A percentile compares a stretch with the other conserved stretches of the same genome.
phyloP scores from a whole-genome alignment of 2,329 filamentous ascomycete genomes.

The Chaetomium strumarium region DNA sequence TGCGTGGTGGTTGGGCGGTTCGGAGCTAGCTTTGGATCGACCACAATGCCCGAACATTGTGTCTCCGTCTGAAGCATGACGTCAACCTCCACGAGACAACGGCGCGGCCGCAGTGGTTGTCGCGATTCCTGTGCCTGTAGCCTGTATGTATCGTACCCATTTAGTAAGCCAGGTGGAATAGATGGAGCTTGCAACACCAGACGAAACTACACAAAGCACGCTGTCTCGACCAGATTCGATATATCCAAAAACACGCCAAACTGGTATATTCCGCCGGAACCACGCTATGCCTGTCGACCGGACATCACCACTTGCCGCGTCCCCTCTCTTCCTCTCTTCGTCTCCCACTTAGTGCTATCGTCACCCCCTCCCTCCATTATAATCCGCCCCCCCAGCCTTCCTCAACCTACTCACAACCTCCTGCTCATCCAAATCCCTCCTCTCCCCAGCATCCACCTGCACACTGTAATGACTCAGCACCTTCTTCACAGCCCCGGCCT shows the following conservation, averaged over 20 bases:
- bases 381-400: constrained; percentile 64
- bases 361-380: constrained; percentile 58
- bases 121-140: too few species aligned
- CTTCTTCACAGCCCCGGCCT: constrained; percentile 59
- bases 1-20: too few species aligned
- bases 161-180: too few species aligned
- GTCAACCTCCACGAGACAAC: too few species aligned
- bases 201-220: too few species aligned
- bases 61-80: too few species aligned
- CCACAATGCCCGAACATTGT: too few species aligned
- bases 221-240: neutral
- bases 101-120: too few species aligned
- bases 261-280: constrained; percentile 6
- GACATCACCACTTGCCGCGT: neutral
- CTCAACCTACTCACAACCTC: constrained; percentile 56
- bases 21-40: too few species aligned
- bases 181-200: too few species aligned
- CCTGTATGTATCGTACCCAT: too few species aligned
- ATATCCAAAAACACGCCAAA: neutral
- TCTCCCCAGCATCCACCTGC: constrained; percentile 56
- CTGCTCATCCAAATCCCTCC: constrained; percentile 53
- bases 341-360: neutral
- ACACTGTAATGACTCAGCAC: constrained; percentile 60
- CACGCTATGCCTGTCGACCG: constrained; percentile 6
- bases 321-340: neutral